Conservation (phyloP, 208 protist genomes). For the Trypanosoma brucei region DNA sequence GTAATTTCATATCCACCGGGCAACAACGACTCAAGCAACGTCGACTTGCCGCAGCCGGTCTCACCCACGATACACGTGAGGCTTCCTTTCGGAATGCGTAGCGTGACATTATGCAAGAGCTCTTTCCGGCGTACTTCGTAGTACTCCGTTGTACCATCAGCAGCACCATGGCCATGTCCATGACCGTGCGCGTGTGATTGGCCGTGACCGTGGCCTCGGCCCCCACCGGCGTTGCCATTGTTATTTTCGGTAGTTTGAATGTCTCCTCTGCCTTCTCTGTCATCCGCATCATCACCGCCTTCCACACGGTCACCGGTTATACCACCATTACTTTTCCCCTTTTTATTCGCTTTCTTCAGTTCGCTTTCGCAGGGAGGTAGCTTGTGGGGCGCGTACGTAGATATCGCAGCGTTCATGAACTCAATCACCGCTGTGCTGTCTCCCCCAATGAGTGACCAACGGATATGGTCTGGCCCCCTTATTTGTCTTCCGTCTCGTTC, state of each 20-base stretch:
- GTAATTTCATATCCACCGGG: constrained; percentile 35
- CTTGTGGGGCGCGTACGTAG: constrained; percentile 6
- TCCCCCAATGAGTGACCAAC: too few species aligned
- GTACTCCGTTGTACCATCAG: constrained; percentile 5
- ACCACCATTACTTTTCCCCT: neutral
- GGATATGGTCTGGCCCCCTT: too few species aligned
- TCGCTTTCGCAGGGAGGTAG: constrained; percentile 15
- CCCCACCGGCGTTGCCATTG: neutral
- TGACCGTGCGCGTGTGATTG: too few species aligned
- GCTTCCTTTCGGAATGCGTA: constrained; percentile 46
- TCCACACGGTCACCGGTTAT: too few species aligned
- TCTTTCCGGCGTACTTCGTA: constrained; percentile 34
- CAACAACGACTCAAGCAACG: constrained; percentile 39
- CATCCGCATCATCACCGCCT: too few species aligned
- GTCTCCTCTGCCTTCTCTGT: neutral
- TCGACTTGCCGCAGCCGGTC: constrained; percentile 80
- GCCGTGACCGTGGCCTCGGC: neutral
- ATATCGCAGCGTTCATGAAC: constrained; percentile 13
- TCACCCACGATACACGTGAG: constrained; percentile 65
- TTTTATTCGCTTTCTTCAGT: constrained; percentile 1
- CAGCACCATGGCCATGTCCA: too few species aligned
- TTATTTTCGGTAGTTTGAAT: neutral
- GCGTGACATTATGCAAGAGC: constrained; percentile 38
- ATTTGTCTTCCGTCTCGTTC: neutral
- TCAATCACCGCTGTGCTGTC: constrained; percentile 6